Conservation (phyloP, 257 asterid genomes). For the Craterostigma plantagineum region DNA sequence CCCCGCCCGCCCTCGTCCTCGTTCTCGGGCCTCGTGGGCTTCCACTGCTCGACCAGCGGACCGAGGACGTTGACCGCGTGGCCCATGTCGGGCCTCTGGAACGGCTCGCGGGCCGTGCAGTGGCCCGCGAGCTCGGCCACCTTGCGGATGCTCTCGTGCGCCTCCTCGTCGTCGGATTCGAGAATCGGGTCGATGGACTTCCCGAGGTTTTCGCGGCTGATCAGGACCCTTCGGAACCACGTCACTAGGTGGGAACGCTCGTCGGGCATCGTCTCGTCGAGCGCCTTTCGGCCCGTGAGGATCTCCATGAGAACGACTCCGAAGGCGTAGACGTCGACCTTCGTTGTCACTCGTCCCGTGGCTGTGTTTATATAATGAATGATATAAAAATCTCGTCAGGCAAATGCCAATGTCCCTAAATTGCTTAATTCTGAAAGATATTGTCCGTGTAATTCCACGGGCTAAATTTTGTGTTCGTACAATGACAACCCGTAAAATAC, state of each 20-base stretch:
- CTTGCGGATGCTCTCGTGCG: conserved; percentile 67
- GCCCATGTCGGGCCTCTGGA: conserved; percentile 96
- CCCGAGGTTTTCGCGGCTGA: conserved; percentile 55
- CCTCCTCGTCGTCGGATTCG: conserved; percentile 56
- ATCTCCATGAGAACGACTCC: conserved; percentile 89
- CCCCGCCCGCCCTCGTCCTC: conserved; percentile 36
- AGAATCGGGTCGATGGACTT: conserved; percentile 59
- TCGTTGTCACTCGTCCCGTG: conserved; percentile 89
- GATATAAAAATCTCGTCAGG: no score
- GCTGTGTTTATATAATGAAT: no score
- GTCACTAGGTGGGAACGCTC: conserved; percentile 79
- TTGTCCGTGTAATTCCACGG: no score
- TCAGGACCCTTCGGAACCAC: conserved; percentile 83
- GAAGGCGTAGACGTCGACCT: conserved; percentile 82
- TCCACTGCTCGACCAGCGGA: conserved; percentile 88
- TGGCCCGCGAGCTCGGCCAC: conserved; percentile 86
- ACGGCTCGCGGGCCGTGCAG: conserved; percentile 81
- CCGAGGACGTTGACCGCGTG: conserved; percentile 80
- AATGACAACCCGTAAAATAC: no score
- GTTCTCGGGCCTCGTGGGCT: conserved; percentile 47
- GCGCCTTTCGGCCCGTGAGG: conserved; percentile 66
- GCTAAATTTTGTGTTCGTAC: no score
- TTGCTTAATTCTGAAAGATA: no score
- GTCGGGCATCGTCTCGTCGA: conserved; percentile 72
- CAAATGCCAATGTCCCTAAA: no score